Percentiles rank a stretch among this genome's conserved stretches.
phyloP scores from a whole-genome alignment of 345 rosid species.

The Lepidium africanum region DNA sequence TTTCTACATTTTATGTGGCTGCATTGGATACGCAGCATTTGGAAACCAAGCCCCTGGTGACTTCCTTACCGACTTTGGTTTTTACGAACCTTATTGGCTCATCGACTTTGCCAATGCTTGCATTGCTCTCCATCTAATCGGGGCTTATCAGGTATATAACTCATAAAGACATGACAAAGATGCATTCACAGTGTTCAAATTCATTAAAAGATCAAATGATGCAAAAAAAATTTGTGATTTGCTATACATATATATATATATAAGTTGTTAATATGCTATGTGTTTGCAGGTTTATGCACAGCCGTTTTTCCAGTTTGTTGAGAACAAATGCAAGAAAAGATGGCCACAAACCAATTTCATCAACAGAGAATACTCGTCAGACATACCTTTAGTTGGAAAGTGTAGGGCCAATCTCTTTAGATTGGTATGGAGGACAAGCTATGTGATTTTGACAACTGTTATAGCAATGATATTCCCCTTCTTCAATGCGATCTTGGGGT shows the following conservation, averaged over 20 bases:
- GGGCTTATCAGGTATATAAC: conserved; percentile 80
- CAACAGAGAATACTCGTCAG: conserved; percentile 33
- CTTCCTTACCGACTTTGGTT: conserved; percentile 87
- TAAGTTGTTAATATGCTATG: neutral
- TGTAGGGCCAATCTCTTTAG: conserved; percentile 50
- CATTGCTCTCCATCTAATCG: conserved; percentile 70
- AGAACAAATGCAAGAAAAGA: conserved; percentile 30
- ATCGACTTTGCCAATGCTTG: conserved; percentile 76
- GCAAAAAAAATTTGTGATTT: neutral
- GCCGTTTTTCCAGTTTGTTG: conserved; percentile 60
- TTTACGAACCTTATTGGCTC: conserved; percentile 83
- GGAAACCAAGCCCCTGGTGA: conserved; percentile 84
- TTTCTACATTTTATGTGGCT: conserved; percentile 72
- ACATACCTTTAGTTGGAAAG: conserved; percentile 37
- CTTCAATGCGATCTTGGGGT: conserved; percentile 79
- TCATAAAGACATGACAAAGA: conserved; percentile 25
- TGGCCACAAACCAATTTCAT: conserved; percentile 71
- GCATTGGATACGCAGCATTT: conserved; percentile 76
- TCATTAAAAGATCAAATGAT: neutral
- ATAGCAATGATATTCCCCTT: conserved; percentile 83
- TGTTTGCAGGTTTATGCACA: conserved; percentile 59
- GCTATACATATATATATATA: no score
- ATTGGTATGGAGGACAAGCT: conserved; percentile 65
- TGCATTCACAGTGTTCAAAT: neutral
- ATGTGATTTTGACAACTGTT: conserved; percentile 52